These are phyloP conservation scores for Dryadomyces quercivorus DNA, from an alignment of 2,329 filamentous ascomycete species.

Conservation along the genomic window DNA sequence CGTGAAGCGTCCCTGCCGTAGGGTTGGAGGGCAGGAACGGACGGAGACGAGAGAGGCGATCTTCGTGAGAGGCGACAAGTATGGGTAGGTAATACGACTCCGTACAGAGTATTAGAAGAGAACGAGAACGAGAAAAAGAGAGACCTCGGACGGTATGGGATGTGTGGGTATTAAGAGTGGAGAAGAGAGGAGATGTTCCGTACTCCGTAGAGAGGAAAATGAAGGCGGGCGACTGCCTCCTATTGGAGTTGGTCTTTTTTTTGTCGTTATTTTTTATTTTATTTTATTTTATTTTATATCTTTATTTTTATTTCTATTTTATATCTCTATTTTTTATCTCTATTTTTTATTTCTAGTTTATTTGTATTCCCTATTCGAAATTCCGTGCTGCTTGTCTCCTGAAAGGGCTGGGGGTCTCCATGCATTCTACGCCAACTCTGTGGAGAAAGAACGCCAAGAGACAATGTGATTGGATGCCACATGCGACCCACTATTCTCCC, in stretches of 20 bases:
- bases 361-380: not conserved
- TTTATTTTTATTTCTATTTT: not conserved
- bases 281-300: not conserved
- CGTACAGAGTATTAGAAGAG: too few relatives aligned
- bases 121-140: not conserved
- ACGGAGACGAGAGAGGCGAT: too few relatives aligned
- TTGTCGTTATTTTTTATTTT: not conserved
- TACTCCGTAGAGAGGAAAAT: not conserved
- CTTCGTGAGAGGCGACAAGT: too few relatives aligned
- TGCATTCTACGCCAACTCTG: not conserved
- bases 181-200: not conserved
- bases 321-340: not conserved
- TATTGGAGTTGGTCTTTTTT: not conserved
- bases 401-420: not conserved
- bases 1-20: too few relatives aligned
- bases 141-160: not conserved
- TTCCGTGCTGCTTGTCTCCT: not conserved
- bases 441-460: conserved; percentile 2
- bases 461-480: conserved; percentile 1
- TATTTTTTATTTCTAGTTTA: not conserved
- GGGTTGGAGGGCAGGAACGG: too few relatives aligned
- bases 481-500: not conserved
- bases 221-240: not conserved
- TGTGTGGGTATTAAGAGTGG: not conserved
- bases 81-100: too few relatives aligned